Percentiles rank a stretch among this genome's conserved stretches.
Evolutionary conservation across 768 basidiomycete species (phyloP).

Genomic region (Tulasnella sp.): DNA sequence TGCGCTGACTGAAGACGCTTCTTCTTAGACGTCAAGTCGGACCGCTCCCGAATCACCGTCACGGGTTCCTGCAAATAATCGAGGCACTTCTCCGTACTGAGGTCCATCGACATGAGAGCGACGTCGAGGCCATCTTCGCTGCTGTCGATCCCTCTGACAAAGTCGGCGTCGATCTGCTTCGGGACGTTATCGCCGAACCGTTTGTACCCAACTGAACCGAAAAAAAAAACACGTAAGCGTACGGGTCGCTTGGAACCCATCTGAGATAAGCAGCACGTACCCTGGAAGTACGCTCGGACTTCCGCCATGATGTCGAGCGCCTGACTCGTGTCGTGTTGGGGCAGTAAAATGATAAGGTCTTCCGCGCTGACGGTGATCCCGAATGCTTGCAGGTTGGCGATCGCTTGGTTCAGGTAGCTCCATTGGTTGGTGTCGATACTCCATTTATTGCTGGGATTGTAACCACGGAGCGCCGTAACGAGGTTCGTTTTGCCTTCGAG

Average conservation of each 20-base stretch:
- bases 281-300: slow-evolving; percentile 14
- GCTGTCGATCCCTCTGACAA: slow-evolving; percentile 40
- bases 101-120: slow-evolving; percentile 37
- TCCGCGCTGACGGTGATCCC: slow-evolving; percentile 28
- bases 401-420: not conserved
- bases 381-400: not conserved
- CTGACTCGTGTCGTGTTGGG: not conserved
- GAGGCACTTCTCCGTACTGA: slow-evolving; percentile 37
- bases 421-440: not conserved
- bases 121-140: slow-evolving; percentile 28
- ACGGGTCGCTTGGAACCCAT: not conserved
- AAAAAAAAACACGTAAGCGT: not conserved
- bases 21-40: too few species aligned
- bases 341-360: slow-evolving; percentile 2
- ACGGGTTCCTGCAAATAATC: slow-evolving; percentile 42
- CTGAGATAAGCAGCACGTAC: not conserved
- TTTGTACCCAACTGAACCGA: slow-evolving; percentile 42
- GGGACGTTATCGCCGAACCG: slow-evolving; percentile 48
- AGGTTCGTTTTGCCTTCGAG: not conserved
- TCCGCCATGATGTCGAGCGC: slow-evolving; percentile 16
- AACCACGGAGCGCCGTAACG: not conserved
- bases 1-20: too few species aligned
- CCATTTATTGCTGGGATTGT: not conserved
- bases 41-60: too few species aligned
- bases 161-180: slow-evolving; percentile 43